Base-by-base conservation (phyloP, 208 protist species). In the Tritrichomonas musculus region DNA sequence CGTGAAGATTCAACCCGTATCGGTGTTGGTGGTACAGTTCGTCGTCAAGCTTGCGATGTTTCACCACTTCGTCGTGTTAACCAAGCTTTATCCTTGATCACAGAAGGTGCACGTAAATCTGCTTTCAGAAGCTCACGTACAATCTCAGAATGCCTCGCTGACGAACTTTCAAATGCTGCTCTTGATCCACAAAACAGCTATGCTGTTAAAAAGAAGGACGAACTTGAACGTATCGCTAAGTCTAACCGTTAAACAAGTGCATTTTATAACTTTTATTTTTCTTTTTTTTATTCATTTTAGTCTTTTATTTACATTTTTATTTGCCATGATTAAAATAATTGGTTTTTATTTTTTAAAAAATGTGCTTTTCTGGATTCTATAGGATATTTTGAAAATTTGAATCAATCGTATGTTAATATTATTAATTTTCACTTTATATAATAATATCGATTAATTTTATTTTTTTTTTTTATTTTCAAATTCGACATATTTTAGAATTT, bases 131-230 rank as follows among this genome's bases (percentile, higher is more conserved):
- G 98, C 96, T 98, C 99, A 94, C 99, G 99, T 97, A 99, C 98
- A 73, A 97, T 99, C 94, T 97, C 99, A 93, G 99, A 99, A 97
- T 99, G 99, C 97, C 97, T 95, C 99, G 98, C 99, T 94, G 99
- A 99, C 96, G 99, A 99, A 97, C 97, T 99, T 94, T 98, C 99
- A 94, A 98, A 98, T 94, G 97, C 98, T 93, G 27, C 92, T 47
- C 8, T 94, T 92, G 95, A 96, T 49, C 98, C 98, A 84, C 97
- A 98, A 94, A 99, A 99, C 96, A 98, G 97, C 47, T 99, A 98
- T 95, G 98, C 99, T 94, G 99, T 99, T 95, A 99, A 99, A 96
- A 99, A 99, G 98, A 99, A 99, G 97, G 98, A 99, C 96, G 98
- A 99, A 96, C 97, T 99, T 92, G 99, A 99, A 97, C 98, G 99